Percentiles rank a stretch among this genome's conserved stretches.
phyloP scores from a whole-genome alignment of 768 basidiomycete species.

The Hebeloma cylindrosporum region DNA sequence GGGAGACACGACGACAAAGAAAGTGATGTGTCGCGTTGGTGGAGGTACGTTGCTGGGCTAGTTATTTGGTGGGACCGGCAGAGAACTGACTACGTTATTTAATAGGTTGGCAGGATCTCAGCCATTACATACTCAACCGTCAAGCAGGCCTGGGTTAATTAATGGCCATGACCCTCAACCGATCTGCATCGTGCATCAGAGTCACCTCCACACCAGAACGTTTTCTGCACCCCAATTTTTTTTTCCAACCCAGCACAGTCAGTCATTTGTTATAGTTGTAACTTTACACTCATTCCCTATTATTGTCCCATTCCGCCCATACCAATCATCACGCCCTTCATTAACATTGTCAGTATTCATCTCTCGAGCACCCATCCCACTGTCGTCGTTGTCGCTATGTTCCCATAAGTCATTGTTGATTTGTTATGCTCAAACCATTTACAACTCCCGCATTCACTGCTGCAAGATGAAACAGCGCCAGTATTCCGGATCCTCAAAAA shows the following conservation, averaged over 20 bases:
- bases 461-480: no score
- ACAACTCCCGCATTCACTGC: no score
- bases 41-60: constrained; percentile 55
- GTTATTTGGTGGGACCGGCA: constrained; percentile 1
- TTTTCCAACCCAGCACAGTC: constrained; percentile 5
- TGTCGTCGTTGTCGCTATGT: neutral
- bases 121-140: constrained; percentile 73
- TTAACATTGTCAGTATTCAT: neutral
- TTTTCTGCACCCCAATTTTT: no score
- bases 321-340: no score
- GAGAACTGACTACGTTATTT: constrained; percentile 4
- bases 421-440: no score
- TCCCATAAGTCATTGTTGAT: no score
- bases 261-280: constrained; percentile 14
- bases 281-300: constrained; percentile 13
- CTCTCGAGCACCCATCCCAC: neutral
- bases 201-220: no score
- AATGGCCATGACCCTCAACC: neutral
- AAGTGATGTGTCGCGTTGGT: constrained; percentile 90
- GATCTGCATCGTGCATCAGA: no score
- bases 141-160: constrained; percentile 54
- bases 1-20: constrained; percentile 62
- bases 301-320: neutral
- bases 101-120: constrained; percentile 78
- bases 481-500: no score